phyloP scores from a whole-genome alignment of 2,329 filamentous ascomycete genomes.

The Microdochium paspali region DNA sequence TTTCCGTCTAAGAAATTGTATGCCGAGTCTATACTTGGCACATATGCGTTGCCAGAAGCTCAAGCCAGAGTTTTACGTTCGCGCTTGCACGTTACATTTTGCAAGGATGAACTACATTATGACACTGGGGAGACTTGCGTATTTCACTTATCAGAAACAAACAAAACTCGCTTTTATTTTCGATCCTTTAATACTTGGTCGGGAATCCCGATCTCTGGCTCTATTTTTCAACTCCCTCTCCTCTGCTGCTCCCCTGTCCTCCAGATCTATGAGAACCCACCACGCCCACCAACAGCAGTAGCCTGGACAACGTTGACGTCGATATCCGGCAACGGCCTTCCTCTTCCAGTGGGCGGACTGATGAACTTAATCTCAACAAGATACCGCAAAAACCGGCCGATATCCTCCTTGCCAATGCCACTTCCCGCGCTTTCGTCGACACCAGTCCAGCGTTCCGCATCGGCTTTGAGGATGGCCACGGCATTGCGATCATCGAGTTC shows the following conservation, averaged over 20 bases:
- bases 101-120: no score
- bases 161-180: conserved; percentile 5
- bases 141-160: conserved; percentile 10
- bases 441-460: conserved; percentile 49
- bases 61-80: no score
- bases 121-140: no score
- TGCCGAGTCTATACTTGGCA: no score
- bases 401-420: conserved; percentile 50
- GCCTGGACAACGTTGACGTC: conserved; percentile 15
- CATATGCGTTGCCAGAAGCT: no score
- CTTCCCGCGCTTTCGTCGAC: conserved; percentile 44
- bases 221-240: no score
- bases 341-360: conserved; percentile 27
- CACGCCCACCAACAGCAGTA: conserved; percentile 14
- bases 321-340: conserved; percentile 20
- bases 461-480: conserved; percentile 50
- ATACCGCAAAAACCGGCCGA: conserved; percentile 56
- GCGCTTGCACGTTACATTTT: no score
- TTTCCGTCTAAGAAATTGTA: no score
- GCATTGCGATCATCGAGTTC: conserved; percentile 69
- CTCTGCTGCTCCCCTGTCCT: conserved; percentile 54
- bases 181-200: no score
- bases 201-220: no score
- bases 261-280: conserved; percentile 11
- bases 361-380: conserved; percentile 56